A percentile compares a stretch with the other conserved stretches of the same genome.
These are phyloP conservation scores for Hericium coralloides DNA, from an alignment of 768 basidiomycete species.

Conservation along the genomic window DNA sequence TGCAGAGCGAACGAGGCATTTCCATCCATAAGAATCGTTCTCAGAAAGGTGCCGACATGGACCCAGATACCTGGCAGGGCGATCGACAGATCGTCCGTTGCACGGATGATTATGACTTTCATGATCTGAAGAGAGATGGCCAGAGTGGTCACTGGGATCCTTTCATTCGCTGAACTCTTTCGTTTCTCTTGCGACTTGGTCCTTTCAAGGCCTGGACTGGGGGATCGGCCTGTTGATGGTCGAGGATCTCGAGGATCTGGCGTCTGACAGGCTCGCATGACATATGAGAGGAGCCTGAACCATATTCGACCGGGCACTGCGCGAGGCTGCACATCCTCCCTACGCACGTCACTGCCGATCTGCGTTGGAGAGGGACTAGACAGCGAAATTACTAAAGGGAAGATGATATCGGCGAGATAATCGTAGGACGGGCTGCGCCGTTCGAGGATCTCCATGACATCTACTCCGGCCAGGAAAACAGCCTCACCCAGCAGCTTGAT, in stretches of 20 bases:
- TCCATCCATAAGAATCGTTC: slow-evolving; percentile 44
- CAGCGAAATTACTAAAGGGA: slow-evolving; percentile 50
- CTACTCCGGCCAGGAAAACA: slow-evolving; percentile 39
- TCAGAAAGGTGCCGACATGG: slow-evolving; percentile 47
- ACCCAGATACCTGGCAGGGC: slow-evolving; percentile 53
- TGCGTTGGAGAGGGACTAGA: slow-evolving; percentile 34
- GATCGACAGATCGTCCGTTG: slow-evolving; percentile 47
- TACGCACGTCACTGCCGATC: slow-evolving; percentile 29
- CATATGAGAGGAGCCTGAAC: slow-evolving; percentile 53
- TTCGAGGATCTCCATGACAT: slow-evolving; percentile 49
- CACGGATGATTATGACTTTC: slow-evolving; percentile 59
- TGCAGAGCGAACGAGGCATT: slow-evolving; percentile 52
- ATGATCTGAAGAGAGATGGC: slow-evolving; percentile 55
- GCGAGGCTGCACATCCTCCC: slow-evolving; percentile 36
- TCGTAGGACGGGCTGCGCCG: slow-evolving; percentile 45
- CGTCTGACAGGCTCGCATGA: slow-evolving; percentile 42
- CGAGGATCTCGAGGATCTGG: slow-evolving; percentile 16
- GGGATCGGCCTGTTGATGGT: slow-evolving; percentile 5
- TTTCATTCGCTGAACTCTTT: slow-evolving; percentile 16
- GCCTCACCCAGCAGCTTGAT: slow-evolving; percentile 26
- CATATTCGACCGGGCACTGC: slow-evolving; percentile 40
- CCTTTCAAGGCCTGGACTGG: slow-evolving; percentile 26
- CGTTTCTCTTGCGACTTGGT: slow-evolving; percentile 40
- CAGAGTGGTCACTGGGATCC: slow-evolving; percentile 20
- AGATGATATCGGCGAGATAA: slow-evolving; percentile 54